Evolutionary conservation across 75 land plant species (phyloP).

Genomic region (Pseudotsuga menziesii): DNA sequence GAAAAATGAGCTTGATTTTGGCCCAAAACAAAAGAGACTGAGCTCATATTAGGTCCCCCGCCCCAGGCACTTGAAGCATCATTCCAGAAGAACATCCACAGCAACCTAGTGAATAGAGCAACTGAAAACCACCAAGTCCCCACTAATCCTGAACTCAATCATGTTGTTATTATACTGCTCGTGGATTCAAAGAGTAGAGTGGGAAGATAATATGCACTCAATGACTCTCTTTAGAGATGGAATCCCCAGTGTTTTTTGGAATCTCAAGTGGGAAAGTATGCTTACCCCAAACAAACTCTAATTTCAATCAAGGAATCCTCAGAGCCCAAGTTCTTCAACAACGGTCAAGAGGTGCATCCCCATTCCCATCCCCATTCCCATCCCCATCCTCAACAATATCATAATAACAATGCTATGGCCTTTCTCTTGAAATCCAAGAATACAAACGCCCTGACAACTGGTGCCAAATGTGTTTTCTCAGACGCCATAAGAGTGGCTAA

Average conservation of each 20-base stretch:
- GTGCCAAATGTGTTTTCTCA: constrained; percentile 8
- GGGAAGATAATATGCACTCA: constrained; percentile 1
- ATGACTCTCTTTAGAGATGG: constrained; percentile 10
- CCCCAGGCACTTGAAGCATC: constrained; percentile 3
- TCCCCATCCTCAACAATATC: constrained; percentile 4
- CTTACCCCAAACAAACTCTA: neutral
- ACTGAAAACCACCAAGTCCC: constrained; percentile 1
- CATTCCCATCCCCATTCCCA: too few relatives aligned
- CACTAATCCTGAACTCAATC: neutral
- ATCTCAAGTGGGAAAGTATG: neutral
- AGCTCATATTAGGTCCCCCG: constrained; percentile 10
- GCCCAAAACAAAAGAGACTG: constrained; percentile 11
- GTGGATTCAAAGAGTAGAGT: constrained; percentile 5
- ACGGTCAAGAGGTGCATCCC: constrained; percentile 8
- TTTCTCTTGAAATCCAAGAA: constrained; percentile 2
- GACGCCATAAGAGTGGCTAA: constrained; percentile 9
- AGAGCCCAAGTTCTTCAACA: constrained; percentile 12
- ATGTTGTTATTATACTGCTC: neutral
- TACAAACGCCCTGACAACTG: neutral
- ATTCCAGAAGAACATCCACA: neutral
- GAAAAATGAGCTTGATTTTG: constrained; percentile 7
- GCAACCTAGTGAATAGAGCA: neutral
- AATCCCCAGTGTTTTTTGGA: constrained; percentile 5
- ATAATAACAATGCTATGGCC: constrained; percentile 6
- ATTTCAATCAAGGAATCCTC: neutral